phyloP scores from a whole-genome alignment of 805 yeast genomes.

The Metschnikowia cubensis region DNA sequence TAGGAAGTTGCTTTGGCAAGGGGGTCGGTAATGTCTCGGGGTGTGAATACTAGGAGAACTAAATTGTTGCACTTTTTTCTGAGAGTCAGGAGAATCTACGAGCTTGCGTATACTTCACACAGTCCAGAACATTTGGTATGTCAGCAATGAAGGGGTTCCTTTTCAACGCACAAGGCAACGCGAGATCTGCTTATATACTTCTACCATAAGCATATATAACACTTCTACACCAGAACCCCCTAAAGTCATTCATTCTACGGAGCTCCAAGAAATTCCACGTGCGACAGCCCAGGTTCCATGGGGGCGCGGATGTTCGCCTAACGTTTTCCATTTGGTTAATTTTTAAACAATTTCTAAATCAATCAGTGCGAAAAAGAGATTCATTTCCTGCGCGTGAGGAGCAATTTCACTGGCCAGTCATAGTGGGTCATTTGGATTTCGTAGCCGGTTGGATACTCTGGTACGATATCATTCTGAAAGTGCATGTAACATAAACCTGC shows the following conservation, averaged over 20 bases:
- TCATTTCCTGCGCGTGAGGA: neutral
- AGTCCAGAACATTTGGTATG: slow-evolving; percentile 1
- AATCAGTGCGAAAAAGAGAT: neutral
- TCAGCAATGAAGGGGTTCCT: neutral
- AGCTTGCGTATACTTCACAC: slow-evolving; percentile 4
- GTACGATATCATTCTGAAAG: neutral
- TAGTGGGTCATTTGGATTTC: neutral
- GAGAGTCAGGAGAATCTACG: slow-evolving; percentile 1
- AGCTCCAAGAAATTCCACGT: neutral
- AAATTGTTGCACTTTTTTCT: slow-evolving; percentile 3
- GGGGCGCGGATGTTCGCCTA: slow-evolving; percentile 1
- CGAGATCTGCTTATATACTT: neutral
- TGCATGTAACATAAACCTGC: neutral
- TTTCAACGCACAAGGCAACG: neutral
- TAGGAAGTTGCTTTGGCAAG: neutral
- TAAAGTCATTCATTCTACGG: neutral
- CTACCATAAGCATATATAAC: neutral
- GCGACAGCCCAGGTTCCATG: neutral
- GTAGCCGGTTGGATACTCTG: neutral
- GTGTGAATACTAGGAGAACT: neutral
- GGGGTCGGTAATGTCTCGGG: neutral
- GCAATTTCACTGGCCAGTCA: neutral
- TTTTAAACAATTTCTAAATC: neutral
- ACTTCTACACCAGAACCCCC: neutral
- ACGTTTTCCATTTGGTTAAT: neutral